Conservation (phyloP, 1,284 basidiomycete genomes). For the Kalmanozyma brasiliensis region DNA sequence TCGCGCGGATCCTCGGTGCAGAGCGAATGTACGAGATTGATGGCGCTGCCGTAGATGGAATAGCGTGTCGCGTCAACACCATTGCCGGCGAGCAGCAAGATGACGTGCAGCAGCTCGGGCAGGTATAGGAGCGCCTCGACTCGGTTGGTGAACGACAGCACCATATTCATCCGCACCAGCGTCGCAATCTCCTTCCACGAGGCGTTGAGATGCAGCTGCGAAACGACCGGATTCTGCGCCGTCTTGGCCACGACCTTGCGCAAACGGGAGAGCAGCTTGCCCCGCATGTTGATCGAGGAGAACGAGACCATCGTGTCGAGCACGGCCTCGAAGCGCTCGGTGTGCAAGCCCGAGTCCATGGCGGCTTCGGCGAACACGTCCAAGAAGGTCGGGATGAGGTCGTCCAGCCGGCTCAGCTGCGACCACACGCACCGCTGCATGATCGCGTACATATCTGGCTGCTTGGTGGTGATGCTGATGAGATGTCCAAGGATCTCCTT, state of each 20-base stretch:
- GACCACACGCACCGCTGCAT: slow-evolving; percentile 65
- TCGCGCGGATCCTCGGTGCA: slow-evolving; percentile 62
- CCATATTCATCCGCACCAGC: slow-evolving; percentile 63
- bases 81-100: slow-evolving; percentile 61
- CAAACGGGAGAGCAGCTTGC: slow-evolving; percentile 61
- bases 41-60: slow-evolving; percentile 59
- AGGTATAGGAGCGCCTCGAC: slow-evolving; percentile 60
- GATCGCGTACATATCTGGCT: slow-evolving; percentile 62
- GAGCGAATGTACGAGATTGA: slow-evolving; percentile 64
- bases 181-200: slow-evolving; percentile 66
- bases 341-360: slow-evolving; percentile 63
- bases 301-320: slow-evolving; percentile 66
- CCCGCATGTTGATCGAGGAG: slow-evolving; percentile 61
- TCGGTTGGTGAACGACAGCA: slow-evolving; percentile 61
- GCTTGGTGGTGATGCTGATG: slow-evolving; percentile 63
- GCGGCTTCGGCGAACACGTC: slow-evolving; percentile 64
- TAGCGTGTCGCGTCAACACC: slow-evolving; percentile 59
- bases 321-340: slow-evolving; percentile 62
- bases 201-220: slow-evolving; percentile 56
- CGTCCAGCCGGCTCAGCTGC: slow-evolving; percentile 62
- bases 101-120: slow-evolving; percentile 61
- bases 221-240: slow-evolving; percentile 54
- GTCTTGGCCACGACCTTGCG: slow-evolving; percentile 63
- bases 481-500: slow-evolving; percentile 63
- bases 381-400: slow-evolving; percentile 59